Evolutionary conservation across 345 rosid genomes (phyloP), one percentile per base, ranked within the genome.

Genomic region (Erodium maritimum): DNA sequence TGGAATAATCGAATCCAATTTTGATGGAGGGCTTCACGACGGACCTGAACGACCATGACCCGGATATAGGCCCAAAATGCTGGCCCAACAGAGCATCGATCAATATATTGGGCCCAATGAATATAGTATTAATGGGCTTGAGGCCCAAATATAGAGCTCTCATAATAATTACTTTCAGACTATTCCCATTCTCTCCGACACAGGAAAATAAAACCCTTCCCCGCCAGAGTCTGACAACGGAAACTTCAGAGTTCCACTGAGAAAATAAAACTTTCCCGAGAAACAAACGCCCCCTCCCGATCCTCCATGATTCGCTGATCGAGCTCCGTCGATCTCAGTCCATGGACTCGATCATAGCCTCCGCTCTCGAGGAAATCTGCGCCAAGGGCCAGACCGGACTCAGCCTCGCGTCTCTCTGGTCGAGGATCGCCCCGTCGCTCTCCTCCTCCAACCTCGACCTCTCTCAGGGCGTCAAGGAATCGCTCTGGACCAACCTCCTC

Each of bases 341-440:
- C 58, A 67, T 67, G 71, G 71, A 67, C 58, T 34, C 61, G 51
- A 29, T 62, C 54, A 19, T 37, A 52, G 51, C 66, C 57, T 50
- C 66, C 10, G 71, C 66, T 19, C 57, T 67, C 54, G 57, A 33
- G 23, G 66, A 67, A 21, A 61, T 67, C 58, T 67, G 66, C 19
- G 57, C 66, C 33, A 21, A 37, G 9, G 71, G 71, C 58, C 13
- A 61, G 45, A 19, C 16, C 19, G 71, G 71, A 23, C 50, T 67
- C 57, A 9, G 61, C 51, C 53, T 67, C 53, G 17, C 66, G 20
- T 37, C 54, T 6, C 66, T 67, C 58, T 67, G 65, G 66, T 58
- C 66, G 42, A 56, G 52, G 24, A 65, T 67, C 48, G 55, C 51
- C 33, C 61, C 65, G 56, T 13, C 21, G 25, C 56, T 64, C 58